Base-by-base conservation (phyloP, 2,329 filamentous ascomycete species). In the Hypoxylon sp. region DNA sequence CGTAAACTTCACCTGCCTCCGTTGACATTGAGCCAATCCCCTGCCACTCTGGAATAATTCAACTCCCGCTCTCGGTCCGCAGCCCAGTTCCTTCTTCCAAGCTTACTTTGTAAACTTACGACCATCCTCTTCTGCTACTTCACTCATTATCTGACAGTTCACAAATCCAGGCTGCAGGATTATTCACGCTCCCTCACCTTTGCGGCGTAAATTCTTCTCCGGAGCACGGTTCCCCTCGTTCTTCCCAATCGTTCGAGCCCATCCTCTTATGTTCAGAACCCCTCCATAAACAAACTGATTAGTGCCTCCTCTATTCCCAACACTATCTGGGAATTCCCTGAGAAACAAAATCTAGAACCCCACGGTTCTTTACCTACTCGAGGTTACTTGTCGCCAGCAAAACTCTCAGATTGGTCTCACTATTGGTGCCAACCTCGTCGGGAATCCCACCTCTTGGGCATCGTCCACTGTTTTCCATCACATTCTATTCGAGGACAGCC, bases 211-310 rank as follows among this genome's bases (percentile, higher is more conserved):
- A 55, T n/a, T 63, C 51, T 6, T 60, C 25, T 30, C 34, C 45
- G 64, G 59, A 43, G 41, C 32, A 64, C 61, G 16, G 41, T 19
- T 63, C 43, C 46, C 60, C 48, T 63, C 55, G 50, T 56, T 66
- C 48, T 51, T 60, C 54, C 62, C 58, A 53, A 19, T 60, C 34
- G 37, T 43, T 59, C 54, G 54, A 29, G 12, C 12, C 55, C 11
- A 39, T 50, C 51, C 25, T 54, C 41, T 11, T n/a, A 21, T 19
- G 19, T 32, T 30, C 34, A n/a, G 14, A 43, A 39, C 45, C 65
- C 32, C 65, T 48, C 47, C 53, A 27, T 37, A 52, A 25, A n/a
- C n/a, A n/a, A 59, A 41, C 56, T n/a, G n/a, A 29, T n/a, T 53
- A 56, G 55, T 46, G n/a, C 29, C 27, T 29, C 27, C 37, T 57